Evolutionary conservation across 305 asterid genomes (phyloP), one percentile per base, ranked within the genome.

Genomic region (Rubia peregrina): DNA sequence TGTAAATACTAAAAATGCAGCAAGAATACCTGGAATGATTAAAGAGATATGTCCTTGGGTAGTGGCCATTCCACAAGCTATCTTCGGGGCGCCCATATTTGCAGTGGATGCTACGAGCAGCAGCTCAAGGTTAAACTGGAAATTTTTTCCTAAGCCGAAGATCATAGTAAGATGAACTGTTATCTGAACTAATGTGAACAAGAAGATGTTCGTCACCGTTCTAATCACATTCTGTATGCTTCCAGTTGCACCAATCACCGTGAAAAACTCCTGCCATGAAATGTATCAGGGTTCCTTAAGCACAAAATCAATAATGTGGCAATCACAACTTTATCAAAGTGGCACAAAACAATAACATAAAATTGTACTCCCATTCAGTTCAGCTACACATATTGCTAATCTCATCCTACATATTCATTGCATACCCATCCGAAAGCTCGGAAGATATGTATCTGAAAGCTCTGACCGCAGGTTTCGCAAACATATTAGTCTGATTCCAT

Each of bases 1-100:
- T 79, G 0, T 97, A 77, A 17, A 84, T 85, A 65, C 98, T 97
- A 48, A 93, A 93, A 42, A 94, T 94, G 74, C 98, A 0, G 84
- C 96, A 78, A 93, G 97, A 81, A 93, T 89, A 24, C 87, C 95
- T 9, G 98, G 97, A 63, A 91, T 81, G 11, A 91, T 81, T 13
- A 91, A 42, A 62, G 97, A 91, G 65, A 69, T 83, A 97, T 97
- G 91, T 61, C 96, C 98, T 82, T 91, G 89, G 38, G 98, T 92
- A 19, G 95, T 89, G 77, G 98, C 98, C 98, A 93, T 91, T 55
- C 97, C 97, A 73, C 96, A 81, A 9, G 97, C 98, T 51, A 97
- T 93, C 10, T 97, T 91, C 2, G 96, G 98, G 40, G 96, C 98
- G 6, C 97, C 96, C 6, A 91, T 97, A 14, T 93, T 93, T 19